Evolutionary conservation across 306 rosid species (phyloP), one percentile per base, ranked within the genome.

Genomic region (Amphicarpaea edgeworthii): DNA sequence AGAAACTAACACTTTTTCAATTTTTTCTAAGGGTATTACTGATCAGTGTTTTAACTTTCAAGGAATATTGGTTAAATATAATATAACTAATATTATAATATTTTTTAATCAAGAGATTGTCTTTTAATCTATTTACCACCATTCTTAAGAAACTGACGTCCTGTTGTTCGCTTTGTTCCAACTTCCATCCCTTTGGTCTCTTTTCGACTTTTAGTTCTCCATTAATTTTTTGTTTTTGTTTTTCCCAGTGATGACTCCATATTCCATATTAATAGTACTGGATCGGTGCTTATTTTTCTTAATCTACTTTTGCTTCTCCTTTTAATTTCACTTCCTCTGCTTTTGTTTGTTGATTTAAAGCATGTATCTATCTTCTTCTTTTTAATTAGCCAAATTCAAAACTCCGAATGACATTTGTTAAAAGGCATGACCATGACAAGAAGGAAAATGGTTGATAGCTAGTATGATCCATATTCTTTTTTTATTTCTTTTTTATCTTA

Each of bases 251-350:
- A 34, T 7, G 40, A 34, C 40, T 34, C 40, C 40, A 34, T 34
- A 34, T 34, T 34, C 40, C 40, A 34, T 34, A 34, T 34, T 34
- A 34, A 6, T 34, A 34, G 40, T 9, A 34, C 40, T 34, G 9
- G 3, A 26, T 20, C 50, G 82, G 76, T 58, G 77, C 47, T 68
- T 68, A 1, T 23, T 62, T n/a, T 60, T 61, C 55, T 43, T 6
- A 49, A 71, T 63, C 73, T 42, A 0, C 69, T 79, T 70, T 54
- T 43, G 61, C 46, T 42, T 74, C 46, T 58, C 24, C 47, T 34
- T 62, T 4, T 38, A 7, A 26, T 71, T 59, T 40, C 6, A 45
- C 15, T 17, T 34, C 19, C 11, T 40, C 7, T 11, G 7, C 42
- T 7, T 58, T 23, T 70, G 11, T 58, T 23, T 70, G 11, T 24